A percentile compares a stretch with the other conserved stretches of the same genome.
These are phyloP conservation scores for Myriosclerotinia duriaeana DNA, from an alignment of 2,329 filamentous ascomycete species.

Conservation along the genomic window DNA sequence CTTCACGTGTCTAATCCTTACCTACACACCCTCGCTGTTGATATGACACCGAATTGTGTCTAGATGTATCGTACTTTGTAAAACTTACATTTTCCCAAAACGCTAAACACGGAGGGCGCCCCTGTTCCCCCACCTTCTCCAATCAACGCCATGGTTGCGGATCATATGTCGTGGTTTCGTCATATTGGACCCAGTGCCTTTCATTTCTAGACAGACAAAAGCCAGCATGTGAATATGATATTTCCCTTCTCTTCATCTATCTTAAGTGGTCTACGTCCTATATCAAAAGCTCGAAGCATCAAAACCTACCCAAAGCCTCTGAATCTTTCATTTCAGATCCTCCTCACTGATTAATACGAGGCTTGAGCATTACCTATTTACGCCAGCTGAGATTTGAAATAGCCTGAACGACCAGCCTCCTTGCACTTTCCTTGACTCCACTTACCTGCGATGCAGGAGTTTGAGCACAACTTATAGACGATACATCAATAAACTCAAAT, in stretches of 20 bases:
- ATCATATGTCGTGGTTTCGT: constrained; percentile 20
- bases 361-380: background rate
- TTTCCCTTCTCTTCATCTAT: constrained; percentile 17
- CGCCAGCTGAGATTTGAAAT: background rate
- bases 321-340: background rate
- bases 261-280: background rate
- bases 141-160: constrained; percentile 7
- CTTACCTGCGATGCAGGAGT: background rate
- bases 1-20: constrained; percentile 8
- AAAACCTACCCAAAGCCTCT: background rate
- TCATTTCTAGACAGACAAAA: background rate
- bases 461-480: background rate
- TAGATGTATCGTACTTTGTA: constrained; percentile 7
- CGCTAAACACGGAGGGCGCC: background rate
- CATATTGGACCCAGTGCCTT: constrained; percentile 15
- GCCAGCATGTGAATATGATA: constrained; percentile 19
- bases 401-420: constrained; percentile 10
- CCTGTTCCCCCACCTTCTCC: constrained; percentile 15
- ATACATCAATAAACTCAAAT: background rate
- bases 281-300: background rate
- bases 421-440: constrained; percentile 4
- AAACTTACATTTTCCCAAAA: background rate
- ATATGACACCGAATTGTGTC: background rate
- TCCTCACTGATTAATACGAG: constrained; percentile 6
- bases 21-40: background rate